These are phyloP conservation scores for Pistacia integerrima DNA, from an alignment of 345 rosid genomes.

Conservation along the genomic window DNA sequence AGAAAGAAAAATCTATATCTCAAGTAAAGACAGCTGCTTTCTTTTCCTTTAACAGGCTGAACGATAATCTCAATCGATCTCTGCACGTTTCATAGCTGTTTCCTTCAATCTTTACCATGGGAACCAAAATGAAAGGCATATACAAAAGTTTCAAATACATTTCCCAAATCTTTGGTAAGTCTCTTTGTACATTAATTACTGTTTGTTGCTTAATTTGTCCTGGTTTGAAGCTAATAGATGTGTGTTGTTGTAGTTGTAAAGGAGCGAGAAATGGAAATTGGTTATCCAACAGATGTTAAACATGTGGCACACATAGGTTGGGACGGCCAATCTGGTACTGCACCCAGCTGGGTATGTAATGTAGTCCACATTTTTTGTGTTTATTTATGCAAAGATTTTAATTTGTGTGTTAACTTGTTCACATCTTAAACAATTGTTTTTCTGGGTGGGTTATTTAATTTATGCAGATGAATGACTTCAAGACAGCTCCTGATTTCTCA, in stretches of 20 bases:
- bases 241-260: conserved; percentile 50
- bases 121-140: conserved; percentile 80
- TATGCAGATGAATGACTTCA: conserved; percentile 81
- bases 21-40: conserved; percentile 26
- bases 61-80: background rate
- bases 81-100: conserved; percentile 13
- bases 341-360: conserved; percentile 88
- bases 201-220: background rate
- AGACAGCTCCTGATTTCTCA: conserved; percentile 65
- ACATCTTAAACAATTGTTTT: background rate
- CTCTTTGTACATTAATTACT: background rate
- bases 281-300: conserved; percentile 93
- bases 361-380: conserved; percentile 19
- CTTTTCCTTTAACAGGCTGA: conserved; percentile 32
- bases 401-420: background rate
- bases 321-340: conserved; percentile 72
- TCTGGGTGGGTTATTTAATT: conserved; percentile 2
- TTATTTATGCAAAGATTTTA: background rate
- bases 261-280: conserved; percentile 84
- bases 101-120: conserved; percentile 46
- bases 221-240: conserved; percentile 8
- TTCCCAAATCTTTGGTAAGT: conserved; percentile 79
- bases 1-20: background rate
- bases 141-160: conserved; percentile 87
- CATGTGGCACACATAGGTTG: conserved; percentile 92